Evolutionary conservation across 495 filamentous ascomycete genomes (phyloP).

Genomic region (Wilcoxina mikolae): DNA sequence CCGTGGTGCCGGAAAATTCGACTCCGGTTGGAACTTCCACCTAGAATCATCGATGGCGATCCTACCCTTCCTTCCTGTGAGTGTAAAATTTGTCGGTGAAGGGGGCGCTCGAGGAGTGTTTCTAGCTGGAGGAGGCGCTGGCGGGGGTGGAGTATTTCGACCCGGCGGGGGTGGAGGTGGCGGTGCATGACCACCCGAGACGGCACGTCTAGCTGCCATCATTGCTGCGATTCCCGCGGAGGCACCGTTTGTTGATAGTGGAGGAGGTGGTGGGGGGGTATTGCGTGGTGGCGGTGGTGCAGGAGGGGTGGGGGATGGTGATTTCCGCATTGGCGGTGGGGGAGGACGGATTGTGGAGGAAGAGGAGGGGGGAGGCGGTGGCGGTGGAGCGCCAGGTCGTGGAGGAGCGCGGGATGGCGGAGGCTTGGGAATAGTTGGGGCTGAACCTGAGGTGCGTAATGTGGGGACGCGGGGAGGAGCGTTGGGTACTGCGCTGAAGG

Average conservation of each 20-base stretch:
- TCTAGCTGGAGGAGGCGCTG: conserved; percentile 19
- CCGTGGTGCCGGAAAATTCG: conserved; percentile 68
- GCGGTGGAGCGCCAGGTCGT: conserved; percentile 31
- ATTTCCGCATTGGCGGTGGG: conserved; percentile 39
- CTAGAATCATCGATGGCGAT: conserved; percentile 60
- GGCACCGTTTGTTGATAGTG: conserved; percentile 26
- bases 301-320: conserved; percentile 34
- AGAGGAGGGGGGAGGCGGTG: conserved; percentile 8
- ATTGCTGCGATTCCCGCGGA: conserved; percentile 9
- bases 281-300: conserved; percentile 35
- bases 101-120: conserved; percentile 24
- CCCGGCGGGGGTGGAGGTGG: conserved; percentile 34
- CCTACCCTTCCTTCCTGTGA: conserved; percentile 32
- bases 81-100: too few species aligned
- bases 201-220: neutral
- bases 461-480: conserved; percentile 9
- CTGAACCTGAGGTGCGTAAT: conserved; percentile 6
- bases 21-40: conserved; percentile 78
- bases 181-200: conserved; percentile 22
- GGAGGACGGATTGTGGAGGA: conserved; percentile 39
- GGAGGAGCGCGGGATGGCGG: conserved; percentile 31
- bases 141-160: conserved; percentile 23
- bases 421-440: conserved; percentile 30
- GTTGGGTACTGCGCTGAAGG: conserved; percentile 26
- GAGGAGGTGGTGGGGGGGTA: conserved; percentile 33